Conservation (phyloP, 208 protist genomes). For the Leishmania braziliensis region DNA sequence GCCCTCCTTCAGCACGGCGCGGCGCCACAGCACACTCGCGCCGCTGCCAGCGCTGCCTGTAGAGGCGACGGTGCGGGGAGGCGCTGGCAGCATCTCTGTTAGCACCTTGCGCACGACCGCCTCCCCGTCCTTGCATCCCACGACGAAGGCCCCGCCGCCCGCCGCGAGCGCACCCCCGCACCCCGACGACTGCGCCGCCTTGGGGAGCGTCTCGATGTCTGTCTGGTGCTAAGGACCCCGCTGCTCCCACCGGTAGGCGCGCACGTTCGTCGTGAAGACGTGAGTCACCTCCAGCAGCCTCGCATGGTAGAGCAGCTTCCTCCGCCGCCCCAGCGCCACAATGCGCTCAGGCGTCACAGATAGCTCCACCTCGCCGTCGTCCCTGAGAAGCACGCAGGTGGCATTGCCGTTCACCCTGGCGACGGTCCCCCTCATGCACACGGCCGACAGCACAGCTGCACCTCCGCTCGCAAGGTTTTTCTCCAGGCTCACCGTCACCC, state of each 20-base stretch:
- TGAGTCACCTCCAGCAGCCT: conserved; percentile 63
- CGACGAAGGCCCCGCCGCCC: conserved; percentile 17
- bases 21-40: not conserved
- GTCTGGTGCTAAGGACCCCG: conserved; percentile 50
- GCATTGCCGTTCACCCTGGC: conserved; percentile 79
- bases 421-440: conserved; percentile 70
- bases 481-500: conserved; percentile 35
- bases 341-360: conserved; percentile 68
- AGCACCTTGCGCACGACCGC: conserved; percentile 36
- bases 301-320: conserved; percentile 52
- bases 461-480: conserved; percentile 9
- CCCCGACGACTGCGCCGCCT: conserved; percentile 3
- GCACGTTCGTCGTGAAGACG: conserved; percentile 64
- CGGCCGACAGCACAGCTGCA: conserved; percentile 22
- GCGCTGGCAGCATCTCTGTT: conserved; percentile 32
- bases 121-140: conserved; percentile 33
- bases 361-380: conserved; percentile 77
- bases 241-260: conserved; percentile 51
- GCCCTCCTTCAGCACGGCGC: too few species aligned
- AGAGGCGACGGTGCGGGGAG: not conserved
- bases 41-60: too few species aligned
- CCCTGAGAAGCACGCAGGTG: conserved; percentile 81
- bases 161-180: conserved; percentile 7
- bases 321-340: conserved; percentile 47
- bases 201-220: conserved; percentile 37